Conservation (phyloP, 306 rosid species). For the Prunus persica region DNA sequence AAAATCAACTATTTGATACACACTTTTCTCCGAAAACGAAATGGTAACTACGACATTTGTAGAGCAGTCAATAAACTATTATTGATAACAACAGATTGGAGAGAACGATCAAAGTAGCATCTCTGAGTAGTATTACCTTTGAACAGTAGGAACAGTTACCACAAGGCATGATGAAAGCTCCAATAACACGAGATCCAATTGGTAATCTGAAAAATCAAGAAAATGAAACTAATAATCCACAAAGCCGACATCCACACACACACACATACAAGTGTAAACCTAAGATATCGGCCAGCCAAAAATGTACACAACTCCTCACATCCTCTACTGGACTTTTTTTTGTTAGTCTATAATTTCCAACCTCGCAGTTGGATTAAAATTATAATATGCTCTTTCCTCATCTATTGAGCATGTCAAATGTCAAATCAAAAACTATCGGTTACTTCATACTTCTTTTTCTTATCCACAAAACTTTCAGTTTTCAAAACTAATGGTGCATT, state of each 20-base stretch:
- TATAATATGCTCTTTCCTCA: neutral
- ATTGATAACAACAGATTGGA: conserved; percentile 17
- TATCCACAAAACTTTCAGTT: neutral
- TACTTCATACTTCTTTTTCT: neutral
- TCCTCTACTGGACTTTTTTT: too few relatives aligned
- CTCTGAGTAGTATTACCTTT: conserved; percentile 44
- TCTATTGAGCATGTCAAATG: neutral
- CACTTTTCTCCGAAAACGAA: conserved; percentile 1
- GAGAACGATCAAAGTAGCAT: conserved; percentile 5
- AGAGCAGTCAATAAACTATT: conserved; percentile 20
- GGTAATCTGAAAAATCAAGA: conserved; percentile 59
- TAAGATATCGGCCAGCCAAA: too few relatives aligned
- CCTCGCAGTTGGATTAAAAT: neutral
- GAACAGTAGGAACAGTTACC: conserved; percentile 86
- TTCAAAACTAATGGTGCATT: neutral
- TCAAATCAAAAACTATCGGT: neutral
- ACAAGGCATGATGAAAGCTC: conserved; percentile 98
- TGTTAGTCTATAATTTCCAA: neutral
- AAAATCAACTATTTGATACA: conserved; percentile 7
- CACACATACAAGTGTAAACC: neutral
- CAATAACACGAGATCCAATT: conserved; percentile 72
- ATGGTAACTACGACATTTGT: neutral
- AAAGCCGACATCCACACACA: neutral
- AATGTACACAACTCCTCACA: too few relatives aligned
- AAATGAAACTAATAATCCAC: neutral